Conservation (phyloP, 176 grass and related monocot species). For the Musa schizocarpa region DNA sequence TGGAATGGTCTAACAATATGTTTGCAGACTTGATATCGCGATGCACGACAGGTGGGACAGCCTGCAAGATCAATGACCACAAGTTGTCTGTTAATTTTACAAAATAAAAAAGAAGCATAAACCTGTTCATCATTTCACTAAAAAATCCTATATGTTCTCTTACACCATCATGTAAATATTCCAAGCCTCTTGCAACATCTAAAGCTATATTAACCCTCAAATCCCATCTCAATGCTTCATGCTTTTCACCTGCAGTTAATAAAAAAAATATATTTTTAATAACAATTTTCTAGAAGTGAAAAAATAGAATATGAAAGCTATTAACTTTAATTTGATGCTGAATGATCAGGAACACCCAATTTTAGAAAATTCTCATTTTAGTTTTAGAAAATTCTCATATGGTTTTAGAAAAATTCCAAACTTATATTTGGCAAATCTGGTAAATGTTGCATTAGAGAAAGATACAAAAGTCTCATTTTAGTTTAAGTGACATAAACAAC, state of each 20-base stretch:
- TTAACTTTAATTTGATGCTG: too few relatives aligned
- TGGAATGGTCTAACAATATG: slow-evolving; percentile 84
- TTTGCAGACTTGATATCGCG: slow-evolving; percentile 93
- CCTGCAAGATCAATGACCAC: slow-evolving; percentile 16
- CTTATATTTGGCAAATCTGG: too few relatives aligned
- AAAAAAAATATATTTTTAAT: background rate
- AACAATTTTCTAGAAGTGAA: too few relatives aligned
- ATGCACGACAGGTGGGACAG: slow-evolving; percentile 89
- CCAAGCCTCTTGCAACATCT: slow-evolving; percentile 92
- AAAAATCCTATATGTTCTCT: slow-evolving; percentile 22
- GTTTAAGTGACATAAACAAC: too few relatives aligned
- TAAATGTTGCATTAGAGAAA: too few relatives aligned
- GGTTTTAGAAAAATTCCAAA: too few relatives aligned
- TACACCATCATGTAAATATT: slow-evolving; percentile 98
- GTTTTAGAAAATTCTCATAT: too few relatives aligned
- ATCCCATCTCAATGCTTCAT: slow-evolving; percentile 54
- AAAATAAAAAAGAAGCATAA: background rate
- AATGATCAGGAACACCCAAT: too few relatives aligned
- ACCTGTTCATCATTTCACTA: background rate
- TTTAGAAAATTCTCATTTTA: too few relatives aligned
- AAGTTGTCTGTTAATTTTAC: background rate
- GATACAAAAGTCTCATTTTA: too few relatives aligned
- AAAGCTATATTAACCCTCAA: slow-evolving; percentile 84
- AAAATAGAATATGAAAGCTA: too few relatives aligned
- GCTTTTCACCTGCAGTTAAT: slow-evolving; percentile 50